Evolutionary conservation across 345 rosid genomes (phyloP).

Genomic region (Salix arbutifolia): DNA sequence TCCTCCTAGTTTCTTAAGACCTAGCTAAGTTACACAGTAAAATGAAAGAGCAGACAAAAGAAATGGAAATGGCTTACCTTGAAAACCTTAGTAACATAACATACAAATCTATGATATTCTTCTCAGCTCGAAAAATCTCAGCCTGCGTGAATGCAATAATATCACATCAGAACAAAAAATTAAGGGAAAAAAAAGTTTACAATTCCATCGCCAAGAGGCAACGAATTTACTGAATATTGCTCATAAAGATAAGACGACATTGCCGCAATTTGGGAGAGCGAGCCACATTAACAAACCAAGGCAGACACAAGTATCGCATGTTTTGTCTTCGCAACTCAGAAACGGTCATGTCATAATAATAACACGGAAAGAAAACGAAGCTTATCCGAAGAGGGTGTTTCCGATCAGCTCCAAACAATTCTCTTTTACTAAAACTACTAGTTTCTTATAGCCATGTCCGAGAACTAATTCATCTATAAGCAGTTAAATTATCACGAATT

Average conservation of each 20-base stretch:
- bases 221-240: background rate
- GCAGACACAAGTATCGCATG: too few relatives aligned
- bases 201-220: background rate
- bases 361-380: too few relatives aligned
- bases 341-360: too few relatives aligned
- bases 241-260: background rate
- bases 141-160: conserved; percentile 48
- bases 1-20: too few relatives aligned
- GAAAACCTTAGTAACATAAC: conserved; percentile 94
- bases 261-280: background rate
- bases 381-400: too few relatives aligned
- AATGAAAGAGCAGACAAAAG: background rate
- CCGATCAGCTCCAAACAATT: too few relatives aligned
- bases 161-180: background rate
- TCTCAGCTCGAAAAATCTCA: conserved; percentile 85
- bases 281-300: too few relatives aligned
- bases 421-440: too few relatives aligned
- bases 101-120: conserved; percentile 77
- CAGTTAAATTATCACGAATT: background rate
- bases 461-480: background rate
- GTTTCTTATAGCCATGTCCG: too few relatives aligned
- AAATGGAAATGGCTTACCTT: conserved; percentile 38
- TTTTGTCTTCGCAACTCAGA: too few relatives aligned
- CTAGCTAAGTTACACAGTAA: background rate
- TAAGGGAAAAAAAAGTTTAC: background rate